phyloP scores from a whole-genome alignment of 2,329 filamentous ascomycete genomes.

The Eutypella sp. region DNA sequence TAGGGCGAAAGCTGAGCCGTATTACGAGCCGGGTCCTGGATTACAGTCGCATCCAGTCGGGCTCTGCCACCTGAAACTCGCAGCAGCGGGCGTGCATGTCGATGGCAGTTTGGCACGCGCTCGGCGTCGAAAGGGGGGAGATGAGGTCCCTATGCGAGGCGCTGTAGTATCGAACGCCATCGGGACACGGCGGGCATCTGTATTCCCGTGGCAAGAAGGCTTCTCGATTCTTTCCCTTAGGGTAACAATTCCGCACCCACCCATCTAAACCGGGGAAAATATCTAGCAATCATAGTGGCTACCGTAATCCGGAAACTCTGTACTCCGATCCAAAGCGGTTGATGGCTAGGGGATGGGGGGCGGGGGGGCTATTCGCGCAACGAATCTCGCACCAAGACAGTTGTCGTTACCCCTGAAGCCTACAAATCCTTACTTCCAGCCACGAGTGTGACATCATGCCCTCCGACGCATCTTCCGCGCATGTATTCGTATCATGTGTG shows the following conservation, averaged over 20 bases:
- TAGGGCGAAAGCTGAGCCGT: constrained; percentile 1
- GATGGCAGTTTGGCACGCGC: background rate
- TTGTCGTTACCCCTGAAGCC: too few species aligned
- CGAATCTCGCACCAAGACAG: too few species aligned
- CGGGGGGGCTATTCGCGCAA: too few species aligned
- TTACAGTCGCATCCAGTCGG: background rate
- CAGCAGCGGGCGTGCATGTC: background rate
- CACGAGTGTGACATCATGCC: too few species aligned
- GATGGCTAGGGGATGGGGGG: too few species aligned
- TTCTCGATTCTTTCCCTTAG: background rate
- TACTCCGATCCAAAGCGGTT: too few species aligned
- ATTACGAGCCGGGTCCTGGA: background rate
- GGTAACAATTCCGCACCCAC: background rate
- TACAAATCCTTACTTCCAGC: too few species aligned
- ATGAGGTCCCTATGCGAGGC: background rate
- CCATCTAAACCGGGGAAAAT: too few species aligned
- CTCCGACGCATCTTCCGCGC: too few species aligned
- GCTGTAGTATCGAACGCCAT: background rate
- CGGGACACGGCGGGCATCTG: background rate
- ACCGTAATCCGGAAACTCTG: too few species aligned
- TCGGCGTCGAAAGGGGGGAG: background rate
- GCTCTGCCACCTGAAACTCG: background rate
- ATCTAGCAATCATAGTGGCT: too few species aligned
- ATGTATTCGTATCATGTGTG: too few species aligned
- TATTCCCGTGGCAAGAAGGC: background rate